Conservation (phyloP, 345 rosid genomes). For the Eucalyptus virginea region DNA sequence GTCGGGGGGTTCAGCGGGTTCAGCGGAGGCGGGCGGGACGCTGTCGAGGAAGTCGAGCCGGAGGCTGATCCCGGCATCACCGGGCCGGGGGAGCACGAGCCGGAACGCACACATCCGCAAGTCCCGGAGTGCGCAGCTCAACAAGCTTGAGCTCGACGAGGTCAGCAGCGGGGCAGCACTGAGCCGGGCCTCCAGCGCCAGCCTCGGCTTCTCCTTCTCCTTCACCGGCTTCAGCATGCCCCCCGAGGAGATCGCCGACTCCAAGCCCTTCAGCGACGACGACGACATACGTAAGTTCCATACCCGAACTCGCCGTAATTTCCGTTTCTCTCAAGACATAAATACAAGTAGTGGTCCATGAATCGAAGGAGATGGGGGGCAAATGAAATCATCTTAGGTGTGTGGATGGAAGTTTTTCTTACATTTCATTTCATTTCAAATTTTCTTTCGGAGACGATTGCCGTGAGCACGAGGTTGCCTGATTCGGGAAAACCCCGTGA, state of each 20-base stretch:
- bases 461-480: neutral
- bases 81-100: slow-evolving; percentile 39
- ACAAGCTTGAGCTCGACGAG: slow-evolving; percentile 65
- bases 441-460: neutral
- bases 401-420: neutral
- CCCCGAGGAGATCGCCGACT: slow-evolving; percentile 69
- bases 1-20: neutral
- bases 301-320: neutral
- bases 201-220: slow-evolving; percentile 82
- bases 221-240: slow-evolving; percentile 92
- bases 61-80: slow-evolving; percentile 44
- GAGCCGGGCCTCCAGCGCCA: slow-evolving; percentile 95
- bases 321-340: neutral
- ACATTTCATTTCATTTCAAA: neutral
- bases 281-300: slow-evolving; percentile 64
- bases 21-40: slow-evolving; percentile 9
- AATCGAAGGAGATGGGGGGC: neutral
- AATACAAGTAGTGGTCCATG: neutral
- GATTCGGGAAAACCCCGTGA: neutral
- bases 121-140: slow-evolving; percentile 78
- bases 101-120: slow-evolving; percentile 70
- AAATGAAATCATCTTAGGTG: neutral
- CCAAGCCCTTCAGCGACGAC: slow-evolving; percentile 83
- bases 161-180: slow-evolving; percentile 77
- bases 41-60: slow-evolving; percentile 69